Percentiles rank a stretch among this genome's conserved stretches.
These are phyloP conservation scores for Solanum neorickii DNA, from an alignment of 257 asterid species.

Conservation along the genomic window DNA sequence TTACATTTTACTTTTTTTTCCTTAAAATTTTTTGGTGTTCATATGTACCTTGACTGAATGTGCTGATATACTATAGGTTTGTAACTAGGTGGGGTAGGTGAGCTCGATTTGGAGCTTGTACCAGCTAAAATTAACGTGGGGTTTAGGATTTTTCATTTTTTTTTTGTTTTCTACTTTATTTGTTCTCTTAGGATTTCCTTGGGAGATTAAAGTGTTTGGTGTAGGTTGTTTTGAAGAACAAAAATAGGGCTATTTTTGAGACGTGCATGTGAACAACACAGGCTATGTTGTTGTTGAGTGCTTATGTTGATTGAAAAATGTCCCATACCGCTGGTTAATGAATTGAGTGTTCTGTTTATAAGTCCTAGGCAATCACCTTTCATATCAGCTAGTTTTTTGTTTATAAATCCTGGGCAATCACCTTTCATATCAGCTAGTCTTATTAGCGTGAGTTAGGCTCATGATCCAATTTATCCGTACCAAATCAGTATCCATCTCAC, in stretches of 20 bases:
- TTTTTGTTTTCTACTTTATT: neutral
- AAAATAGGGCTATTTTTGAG: neutral
- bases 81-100: neutral
- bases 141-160: neutral
- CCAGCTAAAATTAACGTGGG: neutral
- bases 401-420: neutral
- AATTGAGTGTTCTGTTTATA: neutral
- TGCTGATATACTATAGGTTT: neutral
- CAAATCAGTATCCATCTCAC: neutral
- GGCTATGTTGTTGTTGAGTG: neutral
- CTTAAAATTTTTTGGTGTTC: neutral
- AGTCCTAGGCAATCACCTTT: neutral
- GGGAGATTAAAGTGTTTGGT: neutral
- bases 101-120: neutral
- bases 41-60: neutral
- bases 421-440: rapidly evolving
- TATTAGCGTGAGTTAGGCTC: neutral
- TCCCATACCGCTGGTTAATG: neutral
- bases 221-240: neutral
- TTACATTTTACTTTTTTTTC: neutral
- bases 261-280: neutral
- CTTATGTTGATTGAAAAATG: neutral
- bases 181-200: neutral
- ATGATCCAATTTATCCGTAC: no score
- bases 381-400: neutral